phyloP scores from a whole-genome alignment of 371 early-diverging fungal genomes.

The Blyttiomyces sp. region DNA sequence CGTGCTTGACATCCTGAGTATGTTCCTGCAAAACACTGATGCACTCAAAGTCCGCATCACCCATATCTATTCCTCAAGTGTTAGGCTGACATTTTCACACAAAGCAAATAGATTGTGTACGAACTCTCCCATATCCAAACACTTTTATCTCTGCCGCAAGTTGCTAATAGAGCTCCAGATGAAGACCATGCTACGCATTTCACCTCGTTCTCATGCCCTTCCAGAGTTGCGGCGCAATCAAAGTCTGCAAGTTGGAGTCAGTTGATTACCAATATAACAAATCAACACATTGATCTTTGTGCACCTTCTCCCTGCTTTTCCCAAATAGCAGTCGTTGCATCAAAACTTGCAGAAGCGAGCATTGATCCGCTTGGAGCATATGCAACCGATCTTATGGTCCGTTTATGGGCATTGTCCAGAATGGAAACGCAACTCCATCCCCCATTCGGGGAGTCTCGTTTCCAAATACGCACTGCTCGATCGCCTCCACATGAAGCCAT shows the following conservation, averaged over 20 bases:
- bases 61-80: too few relatives aligned
- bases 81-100: not conserved
- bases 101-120: not conserved
- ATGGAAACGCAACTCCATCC: slow-evolving; percentile 73
- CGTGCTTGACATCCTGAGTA: slow-evolving; percentile 93
- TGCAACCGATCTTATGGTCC: slow-evolving; percentile 85
- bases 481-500: slow-evolving; percentile 86
- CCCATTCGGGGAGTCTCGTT: slow-evolving; percentile 22
- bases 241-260: slow-evolving; percentile 48
- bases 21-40: slow-evolving; percentile 93
- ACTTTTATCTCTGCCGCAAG: slow-evolving; percentile 90
- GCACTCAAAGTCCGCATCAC: slow-evolving; percentile 90
- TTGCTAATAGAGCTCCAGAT: slow-evolving; percentile 80
- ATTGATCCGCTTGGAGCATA: slow-evolving; percentile 75
- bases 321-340: slow-evolving; percentile 91
- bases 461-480: slow-evolving; percentile 75
- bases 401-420: slow-evolving; percentile 79
- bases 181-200: slow-evolving; percentile 88
- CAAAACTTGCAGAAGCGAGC: slow-evolving; percentile 90
- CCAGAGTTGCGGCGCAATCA: slow-evolving; percentile 90
- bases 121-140: slow-evolving; percentile 97
- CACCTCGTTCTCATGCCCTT: slow-evolving; percentile 98
- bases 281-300: not conserved
- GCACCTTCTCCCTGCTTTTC: slow-evolving; percentile 52
- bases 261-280: not conserved